A percentile compares a stretch with the other conserved stretches of the same genome.
Conservation (phyloP, 805 yeast genomes). For the Candida incommunis region DNA sequence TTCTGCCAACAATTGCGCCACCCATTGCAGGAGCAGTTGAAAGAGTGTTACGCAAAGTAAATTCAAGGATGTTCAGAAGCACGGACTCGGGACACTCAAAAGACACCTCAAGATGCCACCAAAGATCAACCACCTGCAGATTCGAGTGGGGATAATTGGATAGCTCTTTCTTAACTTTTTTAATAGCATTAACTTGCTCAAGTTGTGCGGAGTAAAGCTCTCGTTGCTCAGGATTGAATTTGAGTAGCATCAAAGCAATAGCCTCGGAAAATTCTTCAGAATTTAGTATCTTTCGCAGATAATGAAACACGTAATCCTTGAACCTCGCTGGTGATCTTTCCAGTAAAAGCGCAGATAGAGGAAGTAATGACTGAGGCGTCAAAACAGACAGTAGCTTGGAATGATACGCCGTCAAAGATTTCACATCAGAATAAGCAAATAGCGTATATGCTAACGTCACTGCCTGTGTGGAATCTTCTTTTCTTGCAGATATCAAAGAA, state of each 20-base stretch:
- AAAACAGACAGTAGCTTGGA: not conserved
- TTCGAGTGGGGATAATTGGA: too few species aligned
- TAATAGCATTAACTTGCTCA: not conserved
- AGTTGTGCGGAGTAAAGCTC: not conserved
- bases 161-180: too few species aligned
- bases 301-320: not conserved
- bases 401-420: not conserved
- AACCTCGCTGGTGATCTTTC: not conserved
- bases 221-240: not conserved
- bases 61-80: not conserved
- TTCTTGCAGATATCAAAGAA: not conserved
- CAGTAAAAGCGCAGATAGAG: not conserved
- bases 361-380: not conserved
- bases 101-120: not conserved
- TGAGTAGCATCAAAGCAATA: not conserved
- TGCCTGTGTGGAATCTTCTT: not conserved
- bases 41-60: not conserved
- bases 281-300: not conserved
- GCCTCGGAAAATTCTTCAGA: not conserved
- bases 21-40: not conserved
- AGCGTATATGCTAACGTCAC: not conserved
- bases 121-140: not conserved
- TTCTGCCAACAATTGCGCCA: not conserved
- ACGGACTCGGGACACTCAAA: not conserved
- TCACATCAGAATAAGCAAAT: not conserved